Evolutionary conservation across 2,329 filamentous ascomycete genomes (phyloP).

Genomic region (Paraphaeosphaeria minitans): DNA sequence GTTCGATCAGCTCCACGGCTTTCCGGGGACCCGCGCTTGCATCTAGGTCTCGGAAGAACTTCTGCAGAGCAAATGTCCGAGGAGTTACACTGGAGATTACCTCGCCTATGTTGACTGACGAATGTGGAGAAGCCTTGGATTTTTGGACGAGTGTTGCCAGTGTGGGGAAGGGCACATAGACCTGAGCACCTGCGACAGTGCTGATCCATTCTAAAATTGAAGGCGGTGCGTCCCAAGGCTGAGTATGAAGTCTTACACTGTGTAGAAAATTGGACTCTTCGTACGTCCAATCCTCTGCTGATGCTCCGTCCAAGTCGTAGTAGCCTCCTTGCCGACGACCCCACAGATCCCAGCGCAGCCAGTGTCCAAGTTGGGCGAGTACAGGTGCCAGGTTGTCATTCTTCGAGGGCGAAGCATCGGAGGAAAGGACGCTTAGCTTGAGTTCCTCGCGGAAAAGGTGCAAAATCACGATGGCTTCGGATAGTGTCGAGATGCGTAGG

Average conservation of each 20-base stretch:
- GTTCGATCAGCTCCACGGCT: conserved; percentile 75
- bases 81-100: conserved; percentile 42
- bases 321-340: conserved; percentile 56
- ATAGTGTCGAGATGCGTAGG: conserved; percentile 62
- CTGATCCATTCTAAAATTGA: conserved; percentile 62
- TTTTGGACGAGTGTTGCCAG: conserved; percentile 44
- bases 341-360: conserved; percentile 78
- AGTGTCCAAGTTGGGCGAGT: conserved; percentile 78
- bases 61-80: conserved; percentile 70
- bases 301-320: conserved; percentile 66
- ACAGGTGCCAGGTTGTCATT: conserved; percentile 68
- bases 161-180: conserved; percentile 43
- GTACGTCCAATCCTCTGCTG: conserved; percentile 60
- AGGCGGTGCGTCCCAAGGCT: conserved; percentile 55
- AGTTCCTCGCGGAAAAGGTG: conserved; percentile 90
- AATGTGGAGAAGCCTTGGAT: conserved; percentile 45
- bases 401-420: conserved; percentile 54
- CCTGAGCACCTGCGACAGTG: conserved; percentile 35
- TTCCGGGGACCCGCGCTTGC: conserved; percentile 54
- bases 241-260: conserved; percentile 32
- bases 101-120: conserved; percentile 44
- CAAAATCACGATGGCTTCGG: conserved; percentile 71
- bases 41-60: conserved; percentile 63
- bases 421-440: conserved; percentile 71
- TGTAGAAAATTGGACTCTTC: conserved; percentile 54